phyloP scores from a whole-genome alignment of 129 eudicot genomes.

The Pittosporum tobira region DNA sequence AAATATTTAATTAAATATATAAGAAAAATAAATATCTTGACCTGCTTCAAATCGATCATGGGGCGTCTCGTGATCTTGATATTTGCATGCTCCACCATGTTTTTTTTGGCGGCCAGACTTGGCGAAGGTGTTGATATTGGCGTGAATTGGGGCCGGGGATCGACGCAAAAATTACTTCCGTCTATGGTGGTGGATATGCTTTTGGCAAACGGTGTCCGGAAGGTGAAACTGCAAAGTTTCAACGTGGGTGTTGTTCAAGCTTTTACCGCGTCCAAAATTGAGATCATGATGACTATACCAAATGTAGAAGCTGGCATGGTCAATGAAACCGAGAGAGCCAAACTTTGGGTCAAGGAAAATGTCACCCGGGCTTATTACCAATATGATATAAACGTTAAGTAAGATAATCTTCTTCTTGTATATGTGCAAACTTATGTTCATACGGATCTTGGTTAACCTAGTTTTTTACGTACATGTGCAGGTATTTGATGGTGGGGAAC shows the following conservation, averaged over 20 bases:
- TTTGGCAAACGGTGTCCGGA: not conserved
- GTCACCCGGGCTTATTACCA: not conserved
- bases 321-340: not conserved
- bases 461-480: not conserved
- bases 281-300: slow-evolving; percentile 1
- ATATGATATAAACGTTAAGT: not conserved
- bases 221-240: not conserved
- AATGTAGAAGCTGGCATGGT: not conserved
- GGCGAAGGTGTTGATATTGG: not conserved
- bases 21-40: too few relatives aligned
- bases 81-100: not conserved
- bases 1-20: too few relatives aligned
- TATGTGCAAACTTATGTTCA: too few relatives aligned
- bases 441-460: too few relatives aligned
- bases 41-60: too few relatives aligned
- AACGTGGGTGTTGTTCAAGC: not conserved
- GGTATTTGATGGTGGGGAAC: slow-evolving; percentile 10
- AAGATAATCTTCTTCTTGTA: not conserved
- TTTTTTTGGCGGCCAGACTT: not conserved
- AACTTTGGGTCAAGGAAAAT: not conserved
- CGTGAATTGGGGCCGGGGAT: slow-evolving; percentile 12
- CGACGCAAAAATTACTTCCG: slow-evolving; percentile 1
- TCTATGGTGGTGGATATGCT: slow-evolving; percentile 12
- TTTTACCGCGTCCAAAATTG: not conserved
- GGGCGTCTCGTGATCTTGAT: not conserved